Conservation (phyloP, 768 basidiomycete genomes). For the Mycena vitilis region DNA sequence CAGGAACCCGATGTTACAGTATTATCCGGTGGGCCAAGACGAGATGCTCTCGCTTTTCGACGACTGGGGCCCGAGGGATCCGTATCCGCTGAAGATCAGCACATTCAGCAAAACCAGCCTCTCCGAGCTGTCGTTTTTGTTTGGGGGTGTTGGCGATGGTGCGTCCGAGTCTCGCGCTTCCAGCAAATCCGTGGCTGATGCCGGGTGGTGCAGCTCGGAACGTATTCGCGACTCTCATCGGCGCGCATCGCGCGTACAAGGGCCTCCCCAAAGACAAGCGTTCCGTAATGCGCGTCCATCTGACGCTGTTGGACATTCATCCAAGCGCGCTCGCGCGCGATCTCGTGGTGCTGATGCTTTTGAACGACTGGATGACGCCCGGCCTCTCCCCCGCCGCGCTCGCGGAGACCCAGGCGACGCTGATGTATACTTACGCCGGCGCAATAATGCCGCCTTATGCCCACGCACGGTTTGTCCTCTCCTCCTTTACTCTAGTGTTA, state of each 20-base stretch:
- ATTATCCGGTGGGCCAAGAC: slow-evolving; percentile 39
- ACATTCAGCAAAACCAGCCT: slow-evolving; percentile 33
- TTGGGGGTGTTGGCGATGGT: slow-evolving; percentile 46
- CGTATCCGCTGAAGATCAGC: slow-evolving; percentile 38
- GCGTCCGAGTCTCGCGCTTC: background rate
- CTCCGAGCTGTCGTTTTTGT: slow-evolving; percentile 38
- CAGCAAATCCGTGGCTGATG: background rate
- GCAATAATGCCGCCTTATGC: slow-evolving; percentile 39
- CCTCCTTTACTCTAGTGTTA: background rate
- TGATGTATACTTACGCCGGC: slow-evolving; percentile 41
- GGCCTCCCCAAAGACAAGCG: slow-evolving; percentile 34
- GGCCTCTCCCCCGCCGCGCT: slow-evolving; percentile 20
- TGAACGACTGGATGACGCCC: slow-evolving; percentile 36
- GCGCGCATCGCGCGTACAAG: slow-evolving; percentile 35
- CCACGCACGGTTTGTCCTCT: slow-evolving; percentile 33
- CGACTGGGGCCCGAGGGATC: slow-evolving; percentile 40
- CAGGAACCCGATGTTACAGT: slow-evolving; percentile 32
- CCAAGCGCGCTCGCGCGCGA: slow-evolving; percentile 41
- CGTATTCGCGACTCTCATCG: slow-evolving; percentile 42
- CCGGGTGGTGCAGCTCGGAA: slow-evolving; percentile 36
- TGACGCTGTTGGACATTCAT: slow-evolving; percentile 43
- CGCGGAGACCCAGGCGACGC: slow-evolving; percentile 39
- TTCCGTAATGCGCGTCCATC: slow-evolving; percentile 32
- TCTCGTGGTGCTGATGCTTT: slow-evolving; percentile 37
- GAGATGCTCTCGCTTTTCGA: slow-evolving; percentile 42